Conservation (phyloP, 352 stramenopile species). For the Phytopythium helicoides region DNA sequence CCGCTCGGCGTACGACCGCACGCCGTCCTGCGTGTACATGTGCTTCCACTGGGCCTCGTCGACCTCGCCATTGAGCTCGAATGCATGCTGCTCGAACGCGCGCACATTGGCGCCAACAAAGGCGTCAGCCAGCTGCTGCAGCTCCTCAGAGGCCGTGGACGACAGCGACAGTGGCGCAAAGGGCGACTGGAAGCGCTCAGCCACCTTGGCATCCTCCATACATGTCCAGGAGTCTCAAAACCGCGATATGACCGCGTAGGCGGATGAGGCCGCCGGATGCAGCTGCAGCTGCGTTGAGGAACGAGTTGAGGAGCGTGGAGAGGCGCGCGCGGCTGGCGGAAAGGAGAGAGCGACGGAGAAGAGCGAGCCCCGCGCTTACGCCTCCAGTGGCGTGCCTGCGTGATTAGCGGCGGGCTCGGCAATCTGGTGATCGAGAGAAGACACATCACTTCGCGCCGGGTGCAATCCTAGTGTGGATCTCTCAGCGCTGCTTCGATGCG, state of each 20-base stretch:
- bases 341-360: no score
- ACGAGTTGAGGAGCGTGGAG: no score
- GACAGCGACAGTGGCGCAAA: conserved; percentile 35
- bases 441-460: no score
- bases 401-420: no score
- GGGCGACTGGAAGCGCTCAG: conserved; percentile 23
- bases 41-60: conserved; percentile 30
- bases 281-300: no score
- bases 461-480: no score
- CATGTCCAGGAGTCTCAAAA: not conserved
- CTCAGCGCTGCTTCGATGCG: no score
- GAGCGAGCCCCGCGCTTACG: no score
- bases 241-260: not conserved
- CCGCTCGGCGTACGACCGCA: conserved; percentile 22
- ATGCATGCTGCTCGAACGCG: conserved; percentile 28
- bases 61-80: conserved; percentile 23
- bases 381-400: no score
- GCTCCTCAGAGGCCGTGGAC: conserved; percentile 7
- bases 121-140: conserved; percentile 21
- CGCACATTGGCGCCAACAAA: conserved; percentile 23
- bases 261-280: no score
- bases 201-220: conserved; percentile 5
- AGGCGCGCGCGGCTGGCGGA: no score
- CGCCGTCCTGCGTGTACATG: conserved; percentile 19
- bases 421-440: no score